Conservation (phyloP, 768 basidiomycete genomes). For the Atractiella rhizophila region DNA sequence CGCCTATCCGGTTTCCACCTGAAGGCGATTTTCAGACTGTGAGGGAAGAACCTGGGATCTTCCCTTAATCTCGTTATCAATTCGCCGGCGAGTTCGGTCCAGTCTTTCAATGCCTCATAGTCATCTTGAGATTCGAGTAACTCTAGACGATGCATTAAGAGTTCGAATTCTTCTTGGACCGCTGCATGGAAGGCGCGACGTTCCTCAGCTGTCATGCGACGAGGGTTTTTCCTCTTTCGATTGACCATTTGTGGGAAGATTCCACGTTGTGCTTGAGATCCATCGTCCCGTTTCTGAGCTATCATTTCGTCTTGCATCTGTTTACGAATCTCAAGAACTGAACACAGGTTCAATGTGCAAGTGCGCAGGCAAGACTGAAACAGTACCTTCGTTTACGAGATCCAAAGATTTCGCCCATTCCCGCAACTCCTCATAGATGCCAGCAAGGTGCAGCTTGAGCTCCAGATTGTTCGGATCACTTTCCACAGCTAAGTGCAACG, state of each 20-base stretch:
- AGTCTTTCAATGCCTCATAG: constrained; percentile 36
- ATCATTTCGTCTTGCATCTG: background rate
- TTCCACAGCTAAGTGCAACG: constrained; percentile 32
- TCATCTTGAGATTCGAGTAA: constrained; percentile 16
- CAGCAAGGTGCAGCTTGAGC: constrained; percentile 69
- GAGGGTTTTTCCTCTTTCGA: too few relatives aligned
- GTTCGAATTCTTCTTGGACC: constrained; percentile 39
- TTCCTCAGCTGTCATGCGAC: too few relatives aligned
- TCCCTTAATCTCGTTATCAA: constrained; percentile 72
- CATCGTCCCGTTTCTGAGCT: too few relatives aligned
- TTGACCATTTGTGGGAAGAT: background rate
- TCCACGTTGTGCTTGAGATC: background rate
- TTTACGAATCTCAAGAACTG: background rate
- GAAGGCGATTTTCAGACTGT: too few relatives aligned
- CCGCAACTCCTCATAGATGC: constrained; percentile 60
- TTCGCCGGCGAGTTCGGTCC: constrained; percentile 60
- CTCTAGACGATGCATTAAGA: constrained; percentile 33
- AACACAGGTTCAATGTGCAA: background rate
- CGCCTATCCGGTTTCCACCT: too few relatives aligned
- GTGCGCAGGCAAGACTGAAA: background rate
- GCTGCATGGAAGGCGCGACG: constrained; percentile 37
- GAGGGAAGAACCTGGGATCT: constrained; percentile 58
- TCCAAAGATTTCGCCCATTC: constrained; percentile 58
- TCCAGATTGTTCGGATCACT: constrained; percentile 53
- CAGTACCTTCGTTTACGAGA: constrained; percentile 52